These are phyloP conservation scores for Diutina sp. DNA, from an alignment of 1,139 yeast genomes.

Conservation along the genomic window DNA sequence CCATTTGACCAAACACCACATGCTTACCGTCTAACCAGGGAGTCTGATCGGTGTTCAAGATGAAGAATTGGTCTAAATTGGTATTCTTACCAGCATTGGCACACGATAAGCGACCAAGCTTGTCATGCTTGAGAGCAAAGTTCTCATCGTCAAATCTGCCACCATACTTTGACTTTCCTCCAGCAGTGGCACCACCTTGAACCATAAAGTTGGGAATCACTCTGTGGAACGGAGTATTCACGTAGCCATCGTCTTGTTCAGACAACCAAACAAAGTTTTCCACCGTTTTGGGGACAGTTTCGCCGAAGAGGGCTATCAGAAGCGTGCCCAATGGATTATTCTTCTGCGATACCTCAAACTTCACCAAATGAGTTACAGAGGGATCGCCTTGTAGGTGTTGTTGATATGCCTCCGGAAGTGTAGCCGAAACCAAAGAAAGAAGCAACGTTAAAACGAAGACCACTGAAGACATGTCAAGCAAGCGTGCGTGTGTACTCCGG, in stretches of 20 bases:
- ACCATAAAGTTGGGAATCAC: conserved; percentile 25
- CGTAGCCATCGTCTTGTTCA: conserved; percentile 24
- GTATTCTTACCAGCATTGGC: conserved; percentile 30
- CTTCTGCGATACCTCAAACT: conserved; percentile 5
- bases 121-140: conserved; percentile 20
- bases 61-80: conserved; percentile 30
- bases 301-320: conserved; percentile 13
- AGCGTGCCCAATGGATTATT: conserved; percentile 8
- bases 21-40: conserved; percentile 35
- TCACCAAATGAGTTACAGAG: conserved; percentile 6
- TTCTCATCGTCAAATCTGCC: conserved; percentile 25
- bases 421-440: not conserved
- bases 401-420: not conserved
- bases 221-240: conserved; percentile 20
- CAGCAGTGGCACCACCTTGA: conserved; percentile 28
- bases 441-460: not conserved
- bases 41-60: conserved; percentile 15
- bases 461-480: not conserved
- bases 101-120: conserved; percentile 28
- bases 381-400: conserved; percentile 5
- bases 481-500: not conserved
- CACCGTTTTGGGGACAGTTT: conserved; percentile 24
- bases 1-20: conserved; percentile 44
- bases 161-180: conserved; percentile 14
- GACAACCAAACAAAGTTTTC: conserved; percentile 21